Percentiles rank a stretch among this genome's conserved stretches.
Evolutionary conservation across 2,329 filamentous ascomycete species (phyloP).

Genomic region (Scytalidium lignicola): DNA sequence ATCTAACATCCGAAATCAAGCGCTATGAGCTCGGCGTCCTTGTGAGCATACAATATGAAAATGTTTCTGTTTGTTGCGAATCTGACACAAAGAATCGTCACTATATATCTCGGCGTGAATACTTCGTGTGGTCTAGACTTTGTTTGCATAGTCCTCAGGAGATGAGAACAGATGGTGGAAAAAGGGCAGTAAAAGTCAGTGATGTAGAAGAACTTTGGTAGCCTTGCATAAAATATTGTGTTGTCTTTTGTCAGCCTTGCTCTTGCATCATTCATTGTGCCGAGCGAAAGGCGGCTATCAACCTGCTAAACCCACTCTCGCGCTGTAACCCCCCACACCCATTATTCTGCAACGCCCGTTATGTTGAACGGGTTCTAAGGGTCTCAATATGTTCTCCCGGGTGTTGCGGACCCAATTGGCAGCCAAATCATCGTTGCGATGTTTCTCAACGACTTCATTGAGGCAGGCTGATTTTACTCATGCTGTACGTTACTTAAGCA

Average conservation of each 20-base stretch:
- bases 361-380: neutral
- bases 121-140: neutral
- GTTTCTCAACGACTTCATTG: conserved; percentile 19
- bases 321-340: neutral
- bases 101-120: neutral
- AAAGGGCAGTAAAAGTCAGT: neutral
- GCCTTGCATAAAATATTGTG: neutral
- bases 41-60: too few relatives aligned
- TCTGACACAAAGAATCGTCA: neutral
- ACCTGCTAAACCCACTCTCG: neutral
- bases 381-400: conserved; percentile 10
- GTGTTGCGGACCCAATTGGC: conserved; percentile 10
- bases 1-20: too few relatives aligned
- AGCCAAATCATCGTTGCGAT: conserved; percentile 7
- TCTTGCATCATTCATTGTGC: neutral
- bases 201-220: neutral
- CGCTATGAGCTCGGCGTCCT: too few relatives aligned
- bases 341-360: neutral
- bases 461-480: conserved; percentile 28
- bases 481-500: conserved; percentile 18
- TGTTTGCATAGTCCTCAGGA: neutral
- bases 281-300: neutral
- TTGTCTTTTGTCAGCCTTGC: neutral
- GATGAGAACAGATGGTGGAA: neutral
- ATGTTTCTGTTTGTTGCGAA: neutral